Conservation (phyloP, 2,329 filamentous ascomycete species). For the Huntiella savannae region DNA sequence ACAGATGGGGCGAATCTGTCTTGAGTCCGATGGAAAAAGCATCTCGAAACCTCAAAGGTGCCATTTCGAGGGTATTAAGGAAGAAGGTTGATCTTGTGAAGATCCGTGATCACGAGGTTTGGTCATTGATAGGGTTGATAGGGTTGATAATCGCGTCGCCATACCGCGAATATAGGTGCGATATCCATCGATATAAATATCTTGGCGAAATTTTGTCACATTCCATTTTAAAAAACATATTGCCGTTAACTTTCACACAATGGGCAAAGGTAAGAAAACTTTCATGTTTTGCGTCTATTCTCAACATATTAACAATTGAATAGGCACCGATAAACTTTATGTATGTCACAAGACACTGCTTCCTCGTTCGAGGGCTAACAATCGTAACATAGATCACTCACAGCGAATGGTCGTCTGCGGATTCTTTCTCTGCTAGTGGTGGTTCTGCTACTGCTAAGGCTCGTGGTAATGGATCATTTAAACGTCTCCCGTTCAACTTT, state of each 20-base stretch:
- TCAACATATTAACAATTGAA: background rate
- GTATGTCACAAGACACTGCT: slow-evolving; percentile 15
- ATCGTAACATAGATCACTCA: slow-evolving; percentile 52
- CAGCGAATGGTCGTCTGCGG: slow-evolving; percentile 86
- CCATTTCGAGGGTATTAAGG: too few species aligned
- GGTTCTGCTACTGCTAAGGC: slow-evolving; percentile 46
- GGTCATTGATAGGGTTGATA: too few species aligned
- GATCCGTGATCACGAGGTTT: too few species aligned
- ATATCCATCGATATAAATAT: too few species aligned
- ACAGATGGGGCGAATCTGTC: too few species aligned
- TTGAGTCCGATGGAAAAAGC: too few species aligned
- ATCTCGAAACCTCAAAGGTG: too few species aligned
- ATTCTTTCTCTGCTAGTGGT: slow-evolving; percentile 68
- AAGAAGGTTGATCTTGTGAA: too few species aligned
- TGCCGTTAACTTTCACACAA: background rate
- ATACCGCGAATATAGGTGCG: too few species aligned
- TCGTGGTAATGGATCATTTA: slow-evolving; percentile 45
- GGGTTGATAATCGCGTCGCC: too few species aligned
- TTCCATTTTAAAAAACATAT: background rate
- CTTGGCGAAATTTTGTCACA: background rate
- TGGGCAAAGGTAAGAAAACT: slow-evolving; percentile 12
- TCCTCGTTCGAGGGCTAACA: background rate
- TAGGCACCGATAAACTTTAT: slow-evolving; percentile 27
- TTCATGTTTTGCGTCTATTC: background rate
- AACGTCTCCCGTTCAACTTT: slow-evolving; percentile 89